These are phyloP conservation scores for Quercus phellos DNA, from an alignment of 331 rosid genomes.

Conservation along the genomic window DNA sequence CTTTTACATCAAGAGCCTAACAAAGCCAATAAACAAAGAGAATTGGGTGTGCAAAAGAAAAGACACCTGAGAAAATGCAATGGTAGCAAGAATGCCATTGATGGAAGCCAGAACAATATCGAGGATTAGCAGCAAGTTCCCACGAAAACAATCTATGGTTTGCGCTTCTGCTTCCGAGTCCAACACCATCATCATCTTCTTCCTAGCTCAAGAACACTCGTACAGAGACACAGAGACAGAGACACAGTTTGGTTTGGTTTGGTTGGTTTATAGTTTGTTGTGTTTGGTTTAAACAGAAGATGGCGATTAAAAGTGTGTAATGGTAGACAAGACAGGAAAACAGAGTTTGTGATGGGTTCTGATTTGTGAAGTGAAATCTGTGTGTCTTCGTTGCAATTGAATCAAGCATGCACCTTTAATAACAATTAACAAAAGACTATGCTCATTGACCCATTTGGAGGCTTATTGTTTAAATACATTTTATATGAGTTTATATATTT, in stretches of 20 bases:
- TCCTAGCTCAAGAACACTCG: neutral
- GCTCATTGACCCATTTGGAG: neutral
- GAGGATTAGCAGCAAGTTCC: slow-evolving; percentile 44
- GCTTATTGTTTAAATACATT: no score
- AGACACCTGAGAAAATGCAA: slow-evolving; percentile 58
- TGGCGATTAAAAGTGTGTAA: neutral
- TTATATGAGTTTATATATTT: no score
- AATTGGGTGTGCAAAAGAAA: neutral
- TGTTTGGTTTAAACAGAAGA: neutral
- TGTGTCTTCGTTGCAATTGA: neutral
- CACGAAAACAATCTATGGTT: slow-evolving; percentile 22
- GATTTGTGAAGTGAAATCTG: neutral
- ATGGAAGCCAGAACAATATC: slow-evolving; percentile 43
- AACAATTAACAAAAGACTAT: neutral
- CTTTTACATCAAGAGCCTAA: neutral
- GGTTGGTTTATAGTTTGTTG: neutral
- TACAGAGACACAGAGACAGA: neutral
- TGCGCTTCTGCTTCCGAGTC: slow-evolving; percentile 19
- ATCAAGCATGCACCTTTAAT: neutral
- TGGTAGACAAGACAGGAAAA: neutral
- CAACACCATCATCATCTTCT: slow-evolving; percentile 6
- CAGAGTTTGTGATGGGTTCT: no score
- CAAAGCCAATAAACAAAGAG: neutral
- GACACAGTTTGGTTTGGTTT: neutral
- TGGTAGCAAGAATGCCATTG: slow-evolving; percentile 43